A percentile compares a stretch with the other conserved stretches of the same genome.
These are phyloP conservation scores for Bryoglossum gracile DNA, from an alignment of 495 filamentous ascomycete genomes.

Conservation along the genomic window DNA sequence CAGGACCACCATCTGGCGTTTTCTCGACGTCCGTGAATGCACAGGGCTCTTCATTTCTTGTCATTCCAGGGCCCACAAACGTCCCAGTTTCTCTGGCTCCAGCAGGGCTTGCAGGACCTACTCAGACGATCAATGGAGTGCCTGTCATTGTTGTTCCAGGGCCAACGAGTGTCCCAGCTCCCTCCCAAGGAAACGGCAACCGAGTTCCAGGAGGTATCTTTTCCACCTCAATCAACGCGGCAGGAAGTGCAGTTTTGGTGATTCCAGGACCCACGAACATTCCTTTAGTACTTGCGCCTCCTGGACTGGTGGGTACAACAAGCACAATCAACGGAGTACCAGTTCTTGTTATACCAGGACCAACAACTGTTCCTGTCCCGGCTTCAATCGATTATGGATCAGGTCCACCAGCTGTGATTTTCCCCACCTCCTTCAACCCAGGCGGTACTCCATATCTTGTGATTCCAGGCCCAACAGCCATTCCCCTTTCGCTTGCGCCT, in stretches of 20 bases:
- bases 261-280: slow-evolving; percentile 12
- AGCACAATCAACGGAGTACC: slow-evolving; percentile 10
- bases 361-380: slow-evolving; percentile 5
- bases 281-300: slow-evolving; percentile 9
- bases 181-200: too few species aligned
- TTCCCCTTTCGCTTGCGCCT: slow-evolving; percentile 10
- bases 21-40: background rate
- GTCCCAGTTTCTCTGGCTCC: slow-evolving; percentile 14
- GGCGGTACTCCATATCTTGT: slow-evolving; percentile 6
- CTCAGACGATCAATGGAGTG: slow-evolving; percentile 8
- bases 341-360: slow-evolving; percentile 10
- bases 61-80: slow-evolving; percentile 9
- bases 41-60: background rate
- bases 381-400: background rate
- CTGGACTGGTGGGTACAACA: slow-evolving; percentile 9
- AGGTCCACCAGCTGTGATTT: background rate
- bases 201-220: background rate
- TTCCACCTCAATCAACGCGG: background rate
- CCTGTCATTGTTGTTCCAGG: slow-evolving; percentile 12
- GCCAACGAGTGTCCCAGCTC: slow-evolving; percentile 3
- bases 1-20: background rate
- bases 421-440: slow-evolving; percentile 1
- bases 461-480: slow-evolving; percentile 4
- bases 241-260: background rate
- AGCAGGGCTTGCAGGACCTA: slow-evolving; percentile 6